Evolutionary conservation across 1,139 yeast genomes (phyloP).

Genomic region (Blastobotrys niveus): DNA sequence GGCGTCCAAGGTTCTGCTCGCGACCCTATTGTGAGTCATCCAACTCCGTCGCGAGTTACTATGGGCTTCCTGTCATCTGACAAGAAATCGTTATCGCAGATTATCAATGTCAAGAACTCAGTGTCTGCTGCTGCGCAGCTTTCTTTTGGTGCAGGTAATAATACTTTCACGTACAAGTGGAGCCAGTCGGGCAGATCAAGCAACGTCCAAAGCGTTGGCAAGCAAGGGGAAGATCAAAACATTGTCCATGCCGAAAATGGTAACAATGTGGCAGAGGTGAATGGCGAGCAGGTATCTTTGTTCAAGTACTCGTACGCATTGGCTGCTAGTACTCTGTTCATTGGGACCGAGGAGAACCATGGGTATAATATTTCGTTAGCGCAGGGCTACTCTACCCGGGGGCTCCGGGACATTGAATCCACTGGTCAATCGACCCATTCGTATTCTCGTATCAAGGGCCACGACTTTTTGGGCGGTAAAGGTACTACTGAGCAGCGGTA

Average conservation of each 20-base stretch:
- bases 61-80: constrained; percentile 3
- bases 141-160: constrained; percentile 8
- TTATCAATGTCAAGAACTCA: not conserved
- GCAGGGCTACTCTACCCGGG: constrained; percentile 6
- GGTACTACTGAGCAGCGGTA: constrained; percentile 13
- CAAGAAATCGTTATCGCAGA: constrained; percentile 5
- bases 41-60: not conserved
- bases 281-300: constrained; percentile 6
- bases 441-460: constrained; percentile 12
- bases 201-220: constrained; percentile 15
- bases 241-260: constrained; percentile 16
- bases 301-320: constrained; percentile 12
- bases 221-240: constrained; percentile 16
- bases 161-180: constrained; percentile 16
- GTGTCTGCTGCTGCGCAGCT: constrained; percentile 10
- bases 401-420: not conserved
- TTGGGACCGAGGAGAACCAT: constrained; percentile 5
- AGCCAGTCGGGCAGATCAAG: constrained; percentile 14
- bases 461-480: constrained; percentile 11
- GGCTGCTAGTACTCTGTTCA: constrained; percentile 6
- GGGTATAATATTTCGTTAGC: constrained; percentile 47
- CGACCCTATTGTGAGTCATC: not conserved
- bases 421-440: constrained; percentile 19
- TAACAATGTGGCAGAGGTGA: constrained; percentile 13
- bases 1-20: constrained; percentile 29